These are phyloP conservation scores for Didymosphaeria variabile DNA, from an alignment of 2,329 filamentous ascomycete genomes.

Conservation along the genomic window DNA sequence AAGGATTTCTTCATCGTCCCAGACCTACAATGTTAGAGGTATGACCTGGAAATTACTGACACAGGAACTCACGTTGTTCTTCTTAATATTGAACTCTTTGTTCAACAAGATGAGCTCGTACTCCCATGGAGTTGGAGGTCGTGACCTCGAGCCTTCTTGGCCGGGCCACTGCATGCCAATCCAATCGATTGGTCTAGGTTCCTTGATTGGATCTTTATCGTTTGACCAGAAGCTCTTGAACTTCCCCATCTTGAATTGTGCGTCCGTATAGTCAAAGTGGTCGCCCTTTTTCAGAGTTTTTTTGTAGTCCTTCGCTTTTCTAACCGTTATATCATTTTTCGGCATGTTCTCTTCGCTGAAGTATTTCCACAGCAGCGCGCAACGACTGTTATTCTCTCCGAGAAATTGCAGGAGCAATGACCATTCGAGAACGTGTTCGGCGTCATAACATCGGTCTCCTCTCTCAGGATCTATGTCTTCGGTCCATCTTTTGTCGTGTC, in stretches of 20 bases:
- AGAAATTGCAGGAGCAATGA: constrained; percentile 3
- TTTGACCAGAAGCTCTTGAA: background rate
- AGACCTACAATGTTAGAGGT: background rate
- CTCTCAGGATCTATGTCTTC: constrained; percentile 2
- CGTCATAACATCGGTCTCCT: constrained; percentile 10
- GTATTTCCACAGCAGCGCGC: constrained; percentile 4
- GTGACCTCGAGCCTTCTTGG: background rate
- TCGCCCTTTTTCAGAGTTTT: constrained; percentile 6
- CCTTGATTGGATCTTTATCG: background rate
- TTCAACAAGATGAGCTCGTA: constrained; percentile 15
- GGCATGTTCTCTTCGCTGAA: constrained; percentile 3
- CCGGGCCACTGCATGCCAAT: constrained; percentile 18
- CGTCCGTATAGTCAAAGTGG: constrained; percentile 10
- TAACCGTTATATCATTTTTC: constrained; percentile 3
- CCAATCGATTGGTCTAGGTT: constrained; percentile 15
- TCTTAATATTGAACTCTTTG: constrained; percentile 14
- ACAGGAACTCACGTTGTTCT: constrained; percentile 10
- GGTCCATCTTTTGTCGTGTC: constrained; percentile 7
- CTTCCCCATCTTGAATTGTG: background rate
- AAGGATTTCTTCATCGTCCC: background rate
- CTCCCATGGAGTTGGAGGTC: constrained; percentile 15
- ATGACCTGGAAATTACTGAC: background rate
- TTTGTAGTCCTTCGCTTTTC: constrained; percentile 12
- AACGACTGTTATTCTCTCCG: constrained; percentile 10
- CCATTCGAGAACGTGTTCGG: constrained; percentile 20